Conservation (phyloP, 2,329 filamentous ascomycete genomes). For the Diaporthe australafricana region DNA sequence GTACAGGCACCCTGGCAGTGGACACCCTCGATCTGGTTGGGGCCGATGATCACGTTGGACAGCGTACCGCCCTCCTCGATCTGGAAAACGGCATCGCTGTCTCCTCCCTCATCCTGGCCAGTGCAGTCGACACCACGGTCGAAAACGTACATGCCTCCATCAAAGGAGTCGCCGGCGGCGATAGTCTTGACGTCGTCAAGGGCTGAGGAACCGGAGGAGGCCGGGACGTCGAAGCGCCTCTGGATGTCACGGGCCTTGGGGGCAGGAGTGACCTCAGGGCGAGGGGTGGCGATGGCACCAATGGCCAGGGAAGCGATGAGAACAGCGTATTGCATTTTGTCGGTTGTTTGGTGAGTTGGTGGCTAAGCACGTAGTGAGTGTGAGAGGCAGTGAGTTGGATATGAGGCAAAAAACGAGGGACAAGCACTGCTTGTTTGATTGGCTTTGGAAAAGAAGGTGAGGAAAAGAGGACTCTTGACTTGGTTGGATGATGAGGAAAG, state of each 20-base stretch:
- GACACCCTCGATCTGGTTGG: slow-evolving; percentile 60
- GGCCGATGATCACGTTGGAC: slow-evolving; percentile 63
- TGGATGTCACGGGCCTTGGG: slow-evolving; percentile 31
- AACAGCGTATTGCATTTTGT: slow-evolving; percentile 26
- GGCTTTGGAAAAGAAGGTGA: slow-evolving; percentile 17
- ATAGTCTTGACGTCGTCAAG: slow-evolving; percentile 14
- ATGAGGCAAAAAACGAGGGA: slow-evolving; percentile 4
- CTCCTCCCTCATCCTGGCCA: slow-evolving; percentile 40
- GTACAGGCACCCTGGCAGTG: slow-evolving; percentile 61
- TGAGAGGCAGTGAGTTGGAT: background rate
- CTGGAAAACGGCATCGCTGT: slow-evolving; percentile 59
- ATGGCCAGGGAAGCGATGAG: slow-evolving; percentile 30
- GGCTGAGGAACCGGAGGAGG: slow-evolving; percentile 17
- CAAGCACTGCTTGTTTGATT: slow-evolving; percentile 31
- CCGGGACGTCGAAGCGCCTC: slow-evolving; percentile 22
- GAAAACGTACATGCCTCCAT: slow-evolving; percentile 26
- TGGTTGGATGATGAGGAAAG: slow-evolving; percentile 27
- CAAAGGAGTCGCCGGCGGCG: slow-evolving; percentile 12
- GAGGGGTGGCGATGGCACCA: slow-evolving; percentile 19
- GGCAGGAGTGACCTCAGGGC: slow-evolving; percentile 17
- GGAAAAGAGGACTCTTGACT: slow-evolving; percentile 15
- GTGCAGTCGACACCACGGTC: slow-evolving; percentile 28
- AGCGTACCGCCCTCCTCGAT: slow-evolving; percentile 60
- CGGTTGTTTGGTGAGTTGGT: background rate
- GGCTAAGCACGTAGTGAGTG: background rate